phyloP scores from a whole-genome alignment of 2,329 filamentous ascomycete genomes.

The Calonectria hongkongensis region DNA sequence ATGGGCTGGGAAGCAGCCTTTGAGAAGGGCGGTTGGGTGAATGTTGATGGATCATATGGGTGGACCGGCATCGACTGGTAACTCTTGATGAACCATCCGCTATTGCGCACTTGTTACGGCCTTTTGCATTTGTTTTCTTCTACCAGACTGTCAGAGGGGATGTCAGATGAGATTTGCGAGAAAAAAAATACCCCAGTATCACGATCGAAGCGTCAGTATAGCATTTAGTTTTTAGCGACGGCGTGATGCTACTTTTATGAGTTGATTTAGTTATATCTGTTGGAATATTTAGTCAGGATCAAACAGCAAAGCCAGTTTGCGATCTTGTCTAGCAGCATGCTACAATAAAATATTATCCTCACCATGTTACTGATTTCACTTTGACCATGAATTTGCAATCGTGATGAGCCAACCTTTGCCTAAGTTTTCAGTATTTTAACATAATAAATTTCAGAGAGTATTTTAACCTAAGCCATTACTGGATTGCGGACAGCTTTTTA shows the following conservation, averaged over 20 bases:
- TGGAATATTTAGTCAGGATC: conserved; percentile 5
- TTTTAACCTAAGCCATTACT: too few relatives aligned
- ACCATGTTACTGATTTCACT: too few relatives aligned
- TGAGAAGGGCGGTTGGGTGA: conserved; percentile 79
- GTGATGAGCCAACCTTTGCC: too few relatives aligned
- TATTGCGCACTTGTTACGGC: neutral
- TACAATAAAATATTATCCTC: conserved; percentile 11
- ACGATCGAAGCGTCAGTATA: conserved; percentile 46
- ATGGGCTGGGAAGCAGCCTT: conserved; percentile 87
- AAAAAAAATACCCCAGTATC: conserved; percentile 36
- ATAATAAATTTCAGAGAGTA: too few relatives aligned
- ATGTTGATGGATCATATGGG: conserved; percentile 83
- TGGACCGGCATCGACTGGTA: conserved; percentile 72
- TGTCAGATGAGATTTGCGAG: conserved; percentile 12
- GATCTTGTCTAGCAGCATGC: conserved; percentile 7
- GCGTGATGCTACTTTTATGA: conserved; percentile 38
- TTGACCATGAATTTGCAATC: too few relatives aligned
- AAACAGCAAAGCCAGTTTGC: conserved; percentile 31
- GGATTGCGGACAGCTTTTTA: too few relatives aligned
- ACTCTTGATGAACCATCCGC: conserved; percentile 6
- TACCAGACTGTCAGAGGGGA: conserved; percentile 26
- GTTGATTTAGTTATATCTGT: conserved; percentile 29
- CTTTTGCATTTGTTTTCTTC: conserved; percentile 25
- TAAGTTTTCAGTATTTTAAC: too few relatives aligned
- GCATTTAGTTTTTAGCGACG: conserved; percentile 44